A percentile compares a stretch with the other conserved stretches of the same genome.
Evolutionary conservation across 1,139 yeast species (phyloP).

Genomic region (Geotrichum candidum): DNA sequence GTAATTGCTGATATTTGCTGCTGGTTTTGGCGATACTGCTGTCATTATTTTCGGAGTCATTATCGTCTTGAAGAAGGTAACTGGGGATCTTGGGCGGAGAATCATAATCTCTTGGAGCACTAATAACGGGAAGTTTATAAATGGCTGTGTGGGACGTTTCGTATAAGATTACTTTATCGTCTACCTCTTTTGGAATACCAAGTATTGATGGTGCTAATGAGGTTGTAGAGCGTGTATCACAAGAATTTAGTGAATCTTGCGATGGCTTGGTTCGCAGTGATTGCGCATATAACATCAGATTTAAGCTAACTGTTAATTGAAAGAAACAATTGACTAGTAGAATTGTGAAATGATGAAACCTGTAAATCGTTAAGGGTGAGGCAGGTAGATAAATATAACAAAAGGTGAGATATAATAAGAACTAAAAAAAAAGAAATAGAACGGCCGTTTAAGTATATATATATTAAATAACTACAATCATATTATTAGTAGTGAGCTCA

Average conservation of each 20-base stretch:
- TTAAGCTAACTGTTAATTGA: neutral
- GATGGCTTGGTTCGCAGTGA: neutral
- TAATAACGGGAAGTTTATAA: conserved; percentile 10
- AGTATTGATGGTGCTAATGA: neutral
- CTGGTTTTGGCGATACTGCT: neutral
- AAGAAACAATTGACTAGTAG: neutral
- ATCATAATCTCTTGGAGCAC: conserved; percentile 9
- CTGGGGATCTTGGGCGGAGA: conserved; percentile 10
- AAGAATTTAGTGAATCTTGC: neutral
- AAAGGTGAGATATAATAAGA: neutral
- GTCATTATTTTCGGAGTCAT: neutral
- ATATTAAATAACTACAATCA: neutral
- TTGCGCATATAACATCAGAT: neutral
- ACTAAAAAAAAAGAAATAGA: neutral
- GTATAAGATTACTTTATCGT: conserved; percentile 24
- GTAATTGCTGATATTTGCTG: neutral
- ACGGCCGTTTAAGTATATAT: neutral
- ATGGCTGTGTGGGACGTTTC: conserved; percentile 5
- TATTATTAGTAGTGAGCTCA: neutral
- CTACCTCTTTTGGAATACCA: conserved; percentile 13
- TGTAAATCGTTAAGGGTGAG: neutral
- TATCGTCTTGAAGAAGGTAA: neutral
- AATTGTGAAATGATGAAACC: neutral
- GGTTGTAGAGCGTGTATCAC: neutral
- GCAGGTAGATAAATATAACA: neutral